Percentiles rank a stretch among this genome's conserved stretches.
Conservation (phyloP, 73 alveolate species). For the Paramecium caudatum region DNA sequence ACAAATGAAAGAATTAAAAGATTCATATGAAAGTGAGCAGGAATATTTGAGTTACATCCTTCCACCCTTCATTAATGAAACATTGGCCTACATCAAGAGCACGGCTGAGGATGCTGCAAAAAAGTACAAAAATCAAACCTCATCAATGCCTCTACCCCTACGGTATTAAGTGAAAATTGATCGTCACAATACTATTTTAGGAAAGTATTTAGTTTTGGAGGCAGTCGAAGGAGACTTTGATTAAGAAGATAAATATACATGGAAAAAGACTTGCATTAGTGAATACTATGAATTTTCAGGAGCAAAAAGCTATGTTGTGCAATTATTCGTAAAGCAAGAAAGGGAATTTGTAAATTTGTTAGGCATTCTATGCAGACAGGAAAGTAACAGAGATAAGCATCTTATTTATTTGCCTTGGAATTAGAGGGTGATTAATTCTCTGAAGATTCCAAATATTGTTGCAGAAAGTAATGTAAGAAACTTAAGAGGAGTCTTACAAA, state of each 20-base stretch:
- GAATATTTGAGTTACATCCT: conserved; percentile 20
- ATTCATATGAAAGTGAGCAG: conserved; percentile 21
- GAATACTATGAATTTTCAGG: conserved; percentile 42
- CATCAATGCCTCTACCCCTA: conserved; percentile 13
- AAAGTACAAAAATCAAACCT: not conserved
- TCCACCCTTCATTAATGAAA: conserved; percentile 51
- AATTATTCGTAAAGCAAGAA: not conserved
- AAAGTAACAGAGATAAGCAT: conserved; percentile 5
- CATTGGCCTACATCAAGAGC: conserved; percentile 30
- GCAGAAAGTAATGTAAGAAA: not conserved
- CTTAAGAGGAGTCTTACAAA: not conserved
- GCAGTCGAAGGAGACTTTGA: conserved; percentile 70
- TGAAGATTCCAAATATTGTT: conserved; percentile 51
- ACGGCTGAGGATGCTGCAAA: conserved; percentile 44
- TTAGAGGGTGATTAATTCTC: conserved; percentile 36
- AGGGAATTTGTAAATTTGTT: conserved; percentile 5
- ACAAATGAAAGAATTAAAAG: conserved; percentile 54
- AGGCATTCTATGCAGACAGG: conserved; percentile 18
- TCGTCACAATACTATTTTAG: not conserved
- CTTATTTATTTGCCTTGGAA: conserved; percentile 47
- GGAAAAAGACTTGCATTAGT: conserved; percentile 38
- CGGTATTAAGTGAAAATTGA: conserved; percentile 16
- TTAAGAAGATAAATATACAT: conserved; percentile 10
- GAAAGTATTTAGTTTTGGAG: conserved; percentile 57
- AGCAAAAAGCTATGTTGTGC: not conserved